Evolutionary conservation across 495 filamentous ascomycete species (phyloP), one percentile per base, ranked within the genome.

Genomic region (Hyaloscypha bicolor): DNA sequence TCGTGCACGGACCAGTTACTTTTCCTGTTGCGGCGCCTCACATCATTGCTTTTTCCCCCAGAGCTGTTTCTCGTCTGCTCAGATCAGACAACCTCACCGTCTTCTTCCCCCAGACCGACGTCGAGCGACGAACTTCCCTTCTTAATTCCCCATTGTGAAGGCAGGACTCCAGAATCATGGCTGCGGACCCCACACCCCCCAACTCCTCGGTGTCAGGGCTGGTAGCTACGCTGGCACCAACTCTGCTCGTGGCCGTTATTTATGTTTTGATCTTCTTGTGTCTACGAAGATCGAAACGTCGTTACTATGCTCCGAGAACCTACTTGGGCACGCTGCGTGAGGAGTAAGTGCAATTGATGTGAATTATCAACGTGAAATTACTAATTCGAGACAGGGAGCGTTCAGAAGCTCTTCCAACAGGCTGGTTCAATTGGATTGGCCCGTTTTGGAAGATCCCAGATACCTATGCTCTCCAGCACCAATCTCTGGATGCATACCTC

Each of bases 401-500:
- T 60, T 83, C 91, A 57, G 88, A 90, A 29, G 74, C 79, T 21
- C 81, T 92, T 0, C 87, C 92, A 45, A 87, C 80, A 65, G 92
- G 92, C 64, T 71, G 89, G 9, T 85, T 90, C 72, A 88, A 89
- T 73, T 96, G 93, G 93, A 75, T 97, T 70, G 79, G 78, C 5
- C 77, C 86, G 33, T 95, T 94, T 81, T 90, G 87, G 83, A 86
- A 86, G 77, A 85, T 95, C 60, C 89, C 91, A 39, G 92, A 97
- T 76, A 87, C 87, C 66, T 92, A 92, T 75, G 90, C 94, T 55
- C 85, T 97, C 65, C 90, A 94, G 73, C 92, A 96, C 76, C 90
- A 95, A 78, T 92, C 92, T 3, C 84, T 99, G 78, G 93, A 97
- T 77, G 88, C 91, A 42, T 97, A 93, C 74, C 86, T 97, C 59